Conservation (phyloP, 495 filamentous ascomycete species). For the Cladorrhinum samala region DNA sequence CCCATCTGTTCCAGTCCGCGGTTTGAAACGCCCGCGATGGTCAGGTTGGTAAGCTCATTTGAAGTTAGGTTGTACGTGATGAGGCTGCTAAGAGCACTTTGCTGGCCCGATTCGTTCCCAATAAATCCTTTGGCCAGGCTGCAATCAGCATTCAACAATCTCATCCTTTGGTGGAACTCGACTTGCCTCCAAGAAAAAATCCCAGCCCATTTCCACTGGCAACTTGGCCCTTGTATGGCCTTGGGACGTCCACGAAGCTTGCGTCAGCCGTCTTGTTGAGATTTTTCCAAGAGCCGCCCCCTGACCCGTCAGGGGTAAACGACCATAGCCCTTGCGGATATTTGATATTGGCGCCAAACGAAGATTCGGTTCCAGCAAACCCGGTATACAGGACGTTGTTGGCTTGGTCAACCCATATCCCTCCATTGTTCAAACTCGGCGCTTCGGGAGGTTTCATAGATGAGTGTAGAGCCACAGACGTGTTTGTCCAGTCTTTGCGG, state of each 20-base stretch:
- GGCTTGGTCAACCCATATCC: constrained; percentile 20
- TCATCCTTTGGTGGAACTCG: background rate
- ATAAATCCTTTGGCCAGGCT: background rate
- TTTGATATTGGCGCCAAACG: constrained; percentile 8
- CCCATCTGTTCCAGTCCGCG: background rate
- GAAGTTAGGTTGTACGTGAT: constrained; percentile 14
- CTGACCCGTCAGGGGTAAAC: constrained; percentile 11
- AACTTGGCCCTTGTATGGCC: constrained; percentile 13
- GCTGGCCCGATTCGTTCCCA: background rate
- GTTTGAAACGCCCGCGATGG: constrained; percentile 1
- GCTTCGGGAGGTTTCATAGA: constrained; percentile 13
- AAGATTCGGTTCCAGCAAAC: constrained; percentile 14
- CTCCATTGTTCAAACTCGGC: constrained; percentile 11
- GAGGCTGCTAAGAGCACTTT: constrained; percentile 1
- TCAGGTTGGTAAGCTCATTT: constrained; percentile 1
- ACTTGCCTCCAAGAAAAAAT: constrained; percentile 17
- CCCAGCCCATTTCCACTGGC: constrained; percentile 17
- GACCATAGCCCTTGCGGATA: constrained; percentile 20
- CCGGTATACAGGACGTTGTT: constrained; percentile 17
- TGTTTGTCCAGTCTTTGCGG: constrained; percentile 14
- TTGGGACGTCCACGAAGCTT: constrained; percentile 9
- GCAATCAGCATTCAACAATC: background rate
- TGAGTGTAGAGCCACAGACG: constrained; percentile 11
- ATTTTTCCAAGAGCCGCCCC: constrained; percentile 14
- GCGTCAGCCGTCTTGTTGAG: constrained; percentile 18